Percentiles rank a stretch among this genome's conserved stretches.
phyloP scores from a whole-genome alignment of 2,329 filamentous ascomycete genomes.

The Paracorniculantispora psalliotae region DNA sequence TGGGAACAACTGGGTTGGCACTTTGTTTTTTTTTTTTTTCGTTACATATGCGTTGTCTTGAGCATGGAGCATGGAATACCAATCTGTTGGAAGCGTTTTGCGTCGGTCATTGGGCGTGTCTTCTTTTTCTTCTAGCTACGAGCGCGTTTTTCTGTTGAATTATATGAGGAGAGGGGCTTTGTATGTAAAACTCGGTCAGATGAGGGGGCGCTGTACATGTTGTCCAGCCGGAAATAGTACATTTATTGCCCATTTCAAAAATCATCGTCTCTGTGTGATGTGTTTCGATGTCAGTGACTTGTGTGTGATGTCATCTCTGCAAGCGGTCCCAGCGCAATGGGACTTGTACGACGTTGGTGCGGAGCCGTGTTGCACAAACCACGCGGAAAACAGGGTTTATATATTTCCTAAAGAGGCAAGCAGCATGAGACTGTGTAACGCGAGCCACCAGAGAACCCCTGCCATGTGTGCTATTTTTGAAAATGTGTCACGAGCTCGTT shows the following conservation, averaged over 20 bases:
- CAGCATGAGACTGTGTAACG: too few species aligned
- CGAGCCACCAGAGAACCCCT: too few species aligned
- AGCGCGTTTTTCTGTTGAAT: neutral
- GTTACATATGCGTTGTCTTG: neutral
- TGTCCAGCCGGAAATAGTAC: neutral
- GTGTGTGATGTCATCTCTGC: too few species aligned
- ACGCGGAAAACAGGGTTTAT: too few species aligned
- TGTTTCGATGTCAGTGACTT: neutral
- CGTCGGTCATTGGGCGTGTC: neutral
- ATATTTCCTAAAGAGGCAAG: too few species aligned
- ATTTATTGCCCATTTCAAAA: neutral
- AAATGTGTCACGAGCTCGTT: too few species aligned
- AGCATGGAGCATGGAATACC: neutral
- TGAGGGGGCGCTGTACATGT: neutral
- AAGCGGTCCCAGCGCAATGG: too few species aligned
- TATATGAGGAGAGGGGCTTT: neutral
- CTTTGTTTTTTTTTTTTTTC: neutral
- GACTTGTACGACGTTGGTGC: too few species aligned
- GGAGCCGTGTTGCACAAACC: neutral
- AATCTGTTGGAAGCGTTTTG: neutral
- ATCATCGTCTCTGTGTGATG: neutral
- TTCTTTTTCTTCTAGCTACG: neutral
- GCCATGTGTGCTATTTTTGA: too few species aligned
- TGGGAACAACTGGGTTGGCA: neutral
- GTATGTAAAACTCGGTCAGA: conserved; percentile 2